phyloP scores from a whole-genome alignment of 768 basidiomycete species.

The Russula emetica region DNA sequence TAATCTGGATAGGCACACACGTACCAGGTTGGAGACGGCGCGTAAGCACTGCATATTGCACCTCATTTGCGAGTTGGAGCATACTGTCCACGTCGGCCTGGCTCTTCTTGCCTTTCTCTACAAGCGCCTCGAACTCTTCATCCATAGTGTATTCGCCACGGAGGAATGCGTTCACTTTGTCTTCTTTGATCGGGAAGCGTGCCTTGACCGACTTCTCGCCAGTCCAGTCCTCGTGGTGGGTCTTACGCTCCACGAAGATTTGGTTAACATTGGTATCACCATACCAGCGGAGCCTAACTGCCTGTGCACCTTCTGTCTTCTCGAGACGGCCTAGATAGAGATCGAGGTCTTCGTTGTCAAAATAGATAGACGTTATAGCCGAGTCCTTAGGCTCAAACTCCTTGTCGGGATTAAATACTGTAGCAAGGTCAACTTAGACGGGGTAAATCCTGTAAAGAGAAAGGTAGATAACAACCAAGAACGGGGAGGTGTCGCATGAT shows the following conservation, averaged over 20 bases:
- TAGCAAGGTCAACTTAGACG: slow-evolving; percentile 18
- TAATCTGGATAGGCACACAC: slow-evolving; percentile 29
- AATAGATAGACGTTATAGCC: slow-evolving; percentile 96
- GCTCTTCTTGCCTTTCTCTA: slow-evolving; percentile 87
- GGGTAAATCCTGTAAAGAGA: not conserved
- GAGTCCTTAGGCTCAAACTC: slow-evolving; percentile 84
- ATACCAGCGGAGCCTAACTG: slow-evolving; percentile 95
- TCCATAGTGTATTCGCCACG: slow-evolving; percentile 91
- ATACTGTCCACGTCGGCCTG: slow-evolving; percentile 88
- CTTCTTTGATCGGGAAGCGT: slow-evolving; percentile 92
- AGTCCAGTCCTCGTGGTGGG: slow-evolving; percentile 98
- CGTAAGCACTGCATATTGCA: slow-evolving; percentile 86
- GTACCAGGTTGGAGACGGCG: slow-evolving; percentile 78
- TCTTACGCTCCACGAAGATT: slow-evolving; percentile 88
- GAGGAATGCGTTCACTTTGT: slow-evolving; percentile 87
- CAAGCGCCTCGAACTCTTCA: slow-evolving; percentile 81
- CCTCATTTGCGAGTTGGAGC: slow-evolving; percentile 96
- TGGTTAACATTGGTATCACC: slow-evolving; percentile 77
- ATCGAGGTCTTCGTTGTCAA: slow-evolving; percentile 93
- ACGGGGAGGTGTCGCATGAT: slow-evolving; percentile 92
- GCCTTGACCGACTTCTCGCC: slow-evolving; percentile 99
- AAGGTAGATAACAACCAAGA: slow-evolving; percentile 53
- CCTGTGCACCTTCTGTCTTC: slow-evolving; percentile 98
- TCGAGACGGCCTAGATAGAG: slow-evolving; percentile 94
- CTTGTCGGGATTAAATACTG: slow-evolving; percentile 92